phyloP scores from a whole-genome alignment of 164 flowering plant genomes.

The Sedum album region DNA sequence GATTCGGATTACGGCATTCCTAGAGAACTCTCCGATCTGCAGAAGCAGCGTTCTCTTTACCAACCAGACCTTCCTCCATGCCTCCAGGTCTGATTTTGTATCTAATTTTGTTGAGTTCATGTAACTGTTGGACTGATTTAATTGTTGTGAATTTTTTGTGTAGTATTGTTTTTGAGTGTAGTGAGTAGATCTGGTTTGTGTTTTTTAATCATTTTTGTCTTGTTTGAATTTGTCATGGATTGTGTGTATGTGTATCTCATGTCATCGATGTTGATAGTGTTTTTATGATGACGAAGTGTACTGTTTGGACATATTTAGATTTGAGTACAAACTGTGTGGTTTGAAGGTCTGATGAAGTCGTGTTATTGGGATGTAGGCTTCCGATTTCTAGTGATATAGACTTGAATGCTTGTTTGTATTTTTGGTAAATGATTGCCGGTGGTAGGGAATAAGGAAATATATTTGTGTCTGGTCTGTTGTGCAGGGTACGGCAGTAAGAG shows the following conservation, averaged over 20 bases:
- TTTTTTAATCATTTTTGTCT: not conserved
- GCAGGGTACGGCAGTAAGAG: conserved; percentile 92
- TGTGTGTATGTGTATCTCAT: too few species aligned
- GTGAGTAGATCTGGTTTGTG: not conserved
- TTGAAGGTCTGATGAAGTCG: too few species aligned
- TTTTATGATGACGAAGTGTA: too few species aligned
- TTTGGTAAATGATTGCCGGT: too few species aligned
- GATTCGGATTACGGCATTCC: conserved; percentile 90
- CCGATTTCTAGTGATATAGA: not conserved
- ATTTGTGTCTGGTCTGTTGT: not conserved
- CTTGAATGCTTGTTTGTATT: not conserved
- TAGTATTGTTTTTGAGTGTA: not conserved
- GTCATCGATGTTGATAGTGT: too few species aligned
- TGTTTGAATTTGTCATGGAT: not conserved
- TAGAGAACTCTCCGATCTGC: conserved; percentile 88
- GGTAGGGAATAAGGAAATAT: too few species aligned
- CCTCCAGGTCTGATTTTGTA: conserved; percentile 50
- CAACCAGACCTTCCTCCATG: conserved; percentile 89
- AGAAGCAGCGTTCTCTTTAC: conserved; percentile 63
- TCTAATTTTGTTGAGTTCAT: not conserved
- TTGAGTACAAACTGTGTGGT: too few species aligned
- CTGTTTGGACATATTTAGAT: too few species aligned
- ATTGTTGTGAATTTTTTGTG: not conserved
- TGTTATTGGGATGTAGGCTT: too few species aligned
- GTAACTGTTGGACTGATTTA: too few species aligned